A percentile compares a stretch with the other conserved stretches of the same genome.
phyloP scores from a whole-genome alignment of 1,139 yeast species.

The Suhomyces choctaworum region DNA sequence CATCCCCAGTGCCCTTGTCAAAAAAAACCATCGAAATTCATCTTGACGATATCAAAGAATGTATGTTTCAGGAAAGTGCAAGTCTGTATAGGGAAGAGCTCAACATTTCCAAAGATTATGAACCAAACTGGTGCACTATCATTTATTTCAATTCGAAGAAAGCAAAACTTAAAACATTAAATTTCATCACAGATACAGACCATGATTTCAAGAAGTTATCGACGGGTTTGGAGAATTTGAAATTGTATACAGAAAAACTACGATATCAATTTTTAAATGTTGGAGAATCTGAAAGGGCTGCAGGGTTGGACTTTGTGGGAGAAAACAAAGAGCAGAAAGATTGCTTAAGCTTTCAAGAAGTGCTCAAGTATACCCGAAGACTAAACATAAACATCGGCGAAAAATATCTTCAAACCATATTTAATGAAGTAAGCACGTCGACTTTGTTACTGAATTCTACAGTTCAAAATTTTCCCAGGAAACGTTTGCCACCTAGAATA shows the following conservation, averaged over 20 bases:
- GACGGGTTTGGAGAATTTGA: constrained; percentile 56
- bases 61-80: constrained; percentile 70
- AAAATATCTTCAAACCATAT: constrained; percentile 34
- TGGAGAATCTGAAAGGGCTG: background rate
- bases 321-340: constrained; percentile 29
- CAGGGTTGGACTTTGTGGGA: constrained; percentile 24
- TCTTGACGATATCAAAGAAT: constrained; percentile 72
- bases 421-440: constrained; percentile 46
- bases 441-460: background rate
- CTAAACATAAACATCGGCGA: constrained; percentile 62
- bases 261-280: constrained; percentile 34
- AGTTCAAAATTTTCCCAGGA: background rate
- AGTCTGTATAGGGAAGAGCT: constrained; percentile 81
- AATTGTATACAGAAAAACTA: constrained; percentile 35
- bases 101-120: constrained; percentile 65
- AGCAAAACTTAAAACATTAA: constrained; percentile 58
- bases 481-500: background rate
- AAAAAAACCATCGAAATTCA: constrained; percentile 46
- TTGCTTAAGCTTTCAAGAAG: constrained; percentile 64
- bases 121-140: constrained; percentile 76
- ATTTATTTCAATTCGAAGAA: constrained; percentile 64
- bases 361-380: constrained; percentile 61
- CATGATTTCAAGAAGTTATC: constrained; percentile 60
- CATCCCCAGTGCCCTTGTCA: constrained; percentile 29
- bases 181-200: constrained; percentile 68